Evolutionary conservation across 345 rosid species (phyloP).

Genomic region (Hibiscus tridactylites): DNA sequence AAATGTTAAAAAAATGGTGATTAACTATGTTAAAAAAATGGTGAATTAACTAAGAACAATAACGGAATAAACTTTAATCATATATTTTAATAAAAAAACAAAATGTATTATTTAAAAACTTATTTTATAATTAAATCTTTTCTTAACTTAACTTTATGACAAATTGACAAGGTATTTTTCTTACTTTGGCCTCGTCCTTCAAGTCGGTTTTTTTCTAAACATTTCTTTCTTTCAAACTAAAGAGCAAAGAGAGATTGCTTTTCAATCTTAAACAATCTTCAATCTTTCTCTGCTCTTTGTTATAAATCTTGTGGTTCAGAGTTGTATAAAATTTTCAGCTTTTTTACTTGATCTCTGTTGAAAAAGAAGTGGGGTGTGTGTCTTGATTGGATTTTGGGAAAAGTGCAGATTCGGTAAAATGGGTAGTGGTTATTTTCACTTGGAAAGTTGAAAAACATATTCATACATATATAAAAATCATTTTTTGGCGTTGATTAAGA

Average conservation of each 20-base stretch:
- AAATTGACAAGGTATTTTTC: background rate
- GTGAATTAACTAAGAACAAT: too few species aligned
- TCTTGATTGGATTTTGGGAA: background rate
- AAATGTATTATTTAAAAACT: too few species aligned
- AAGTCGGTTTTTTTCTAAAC: background rate
- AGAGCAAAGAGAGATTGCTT: background rate
- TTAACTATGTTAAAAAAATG: too few species aligned
- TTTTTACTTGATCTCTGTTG: conserved; percentile 4
- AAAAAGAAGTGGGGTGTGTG: too few species aligned
- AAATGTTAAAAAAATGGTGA: too few species aligned
- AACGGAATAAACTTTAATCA: too few species aligned
- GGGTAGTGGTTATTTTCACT: background rate
- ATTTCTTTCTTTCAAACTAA: background rate
- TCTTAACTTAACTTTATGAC: background rate
- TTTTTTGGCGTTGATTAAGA: conserved; percentile 9
- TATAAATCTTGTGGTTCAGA: background rate
- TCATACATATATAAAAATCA: background rate
- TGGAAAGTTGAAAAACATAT: conserved; percentile 7
- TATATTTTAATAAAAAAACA: too few species aligned
- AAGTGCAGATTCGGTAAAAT: background rate
- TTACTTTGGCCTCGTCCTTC: background rate
- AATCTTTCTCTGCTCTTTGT: background rate
- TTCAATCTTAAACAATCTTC: background rate
- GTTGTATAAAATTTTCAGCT: background rate
- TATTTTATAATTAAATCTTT: background rate